Conservation (phyloP, 2,329 filamentous ascomycete genomes). For the Aspergillus caelatus region DNA sequence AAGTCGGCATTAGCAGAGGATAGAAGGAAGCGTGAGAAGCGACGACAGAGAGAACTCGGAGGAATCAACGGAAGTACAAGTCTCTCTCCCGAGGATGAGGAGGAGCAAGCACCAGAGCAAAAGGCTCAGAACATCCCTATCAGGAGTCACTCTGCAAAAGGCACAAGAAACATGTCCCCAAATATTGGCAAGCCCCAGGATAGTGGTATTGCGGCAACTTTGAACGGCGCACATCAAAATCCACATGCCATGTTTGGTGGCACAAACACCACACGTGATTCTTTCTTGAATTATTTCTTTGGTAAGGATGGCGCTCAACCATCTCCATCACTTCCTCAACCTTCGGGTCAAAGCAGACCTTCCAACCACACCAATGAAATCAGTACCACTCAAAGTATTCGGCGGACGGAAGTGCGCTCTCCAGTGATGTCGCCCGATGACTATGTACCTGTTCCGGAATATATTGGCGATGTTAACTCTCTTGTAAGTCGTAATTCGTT, state of each 20-base stretch:
- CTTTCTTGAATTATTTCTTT: constrained; percentile 98
- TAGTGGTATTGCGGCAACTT: constrained; percentile 67
- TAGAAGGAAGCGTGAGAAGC: constrained; percentile 79
- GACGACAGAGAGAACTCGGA: constrained; percentile 79
- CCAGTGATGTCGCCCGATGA: constrained; percentile 50
- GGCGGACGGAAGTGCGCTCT: constrained; percentile 59
- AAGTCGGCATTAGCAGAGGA: constrained; percentile 80
- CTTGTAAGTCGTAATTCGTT: constrained; percentile 47
- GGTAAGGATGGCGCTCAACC: constrained; percentile 75
- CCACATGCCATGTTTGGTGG: constrained; percentile 66
- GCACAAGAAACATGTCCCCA: constrained; percentile 79
- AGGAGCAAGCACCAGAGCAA: constrained; percentile 63
- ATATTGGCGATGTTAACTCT: constrained; percentile 46
- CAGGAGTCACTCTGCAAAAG: constrained; percentile 64
- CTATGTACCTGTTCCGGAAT: constrained; percentile 40
- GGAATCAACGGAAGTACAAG: constrained; percentile 66
- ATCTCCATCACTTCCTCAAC: constrained; percentile 47
- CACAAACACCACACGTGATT: constrained; percentile 72
- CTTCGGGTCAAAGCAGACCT: constrained; percentile 59
- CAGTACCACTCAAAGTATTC: constrained; percentile 80
- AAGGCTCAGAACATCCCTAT: constrained; percentile 56
- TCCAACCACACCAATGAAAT: constrained; percentile 78
- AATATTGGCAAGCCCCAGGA: constrained; percentile 65
- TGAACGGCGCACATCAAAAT: constrained; percentile 67
- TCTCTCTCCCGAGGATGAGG: constrained; percentile 67